These are phyloP conservation scores for Aspergillus sp. DNA, from an alignment of 2,329 filamentous ascomycete genomes.

Conservation along the genomic window DNA sequence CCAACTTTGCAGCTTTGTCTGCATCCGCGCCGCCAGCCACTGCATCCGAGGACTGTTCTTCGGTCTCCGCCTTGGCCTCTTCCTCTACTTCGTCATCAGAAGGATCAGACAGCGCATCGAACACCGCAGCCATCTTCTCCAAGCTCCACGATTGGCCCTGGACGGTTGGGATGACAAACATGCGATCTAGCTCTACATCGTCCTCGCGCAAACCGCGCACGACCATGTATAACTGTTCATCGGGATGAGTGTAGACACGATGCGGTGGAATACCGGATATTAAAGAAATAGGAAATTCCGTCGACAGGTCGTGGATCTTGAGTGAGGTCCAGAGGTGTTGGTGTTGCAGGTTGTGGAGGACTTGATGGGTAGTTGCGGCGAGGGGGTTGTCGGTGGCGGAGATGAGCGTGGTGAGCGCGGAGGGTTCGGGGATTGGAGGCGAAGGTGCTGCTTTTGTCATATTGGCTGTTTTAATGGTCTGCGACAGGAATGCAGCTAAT, in stretches of 20 bases:
- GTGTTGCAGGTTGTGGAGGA: constrained; percentile 63
- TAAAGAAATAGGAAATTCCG: constrained; percentile 41
- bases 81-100: constrained; percentile 12
- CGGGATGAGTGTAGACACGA: constrained; percentile 62
- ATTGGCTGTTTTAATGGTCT: not conserved
- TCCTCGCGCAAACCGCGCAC: constrained; percentile 49
- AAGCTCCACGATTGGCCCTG: constrained; percentile 62
- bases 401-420: constrained; percentile 44
- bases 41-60: not conserved
- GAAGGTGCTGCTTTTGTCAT: constrained; percentile 3
- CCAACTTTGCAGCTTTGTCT: constrained; percentile 28
- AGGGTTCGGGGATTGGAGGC: constrained; percentile 24
- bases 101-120: constrained; percentile 50
- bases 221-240: constrained; percentile 62
- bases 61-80: constrained; percentile 13
- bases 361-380: constrained; percentile 55
- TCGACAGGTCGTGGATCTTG: constrained; percentile 48
- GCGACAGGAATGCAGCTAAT: not conserved
- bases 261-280: constrained; percentile 63
- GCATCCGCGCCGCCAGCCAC: constrained; percentile 15
- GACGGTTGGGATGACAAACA: constrained; percentile 61
- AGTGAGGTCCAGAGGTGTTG: constrained; percentile 63
- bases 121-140: constrained; percentile 54
- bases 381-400: constrained; percentile 25
- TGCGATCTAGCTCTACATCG: constrained; percentile 50